These are phyloP conservation scores for Cetradonia linearis DNA, from an alignment of 495 filamentous ascomycete species.

Conservation along the genomic window DNA sequence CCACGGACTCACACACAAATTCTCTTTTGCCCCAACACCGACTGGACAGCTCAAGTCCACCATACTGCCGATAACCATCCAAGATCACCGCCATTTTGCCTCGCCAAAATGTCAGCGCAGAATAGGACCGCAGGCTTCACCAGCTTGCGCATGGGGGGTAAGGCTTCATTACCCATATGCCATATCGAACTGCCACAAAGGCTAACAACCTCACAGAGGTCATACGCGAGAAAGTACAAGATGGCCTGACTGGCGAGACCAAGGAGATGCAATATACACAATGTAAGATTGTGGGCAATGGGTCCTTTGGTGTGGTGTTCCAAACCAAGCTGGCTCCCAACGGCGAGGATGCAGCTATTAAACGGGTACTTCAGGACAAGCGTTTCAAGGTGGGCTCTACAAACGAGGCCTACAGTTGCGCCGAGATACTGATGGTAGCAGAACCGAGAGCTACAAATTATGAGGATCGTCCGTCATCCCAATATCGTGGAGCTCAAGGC, in stretches of 20 bases:
- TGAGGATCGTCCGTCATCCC: slow-evolving; percentile 96
- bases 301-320: slow-evolving; percentile 97
- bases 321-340: slow-evolving; percentile 96
- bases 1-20: slow-evolving; percentile 41
- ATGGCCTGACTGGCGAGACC: slow-evolving; percentile 91
- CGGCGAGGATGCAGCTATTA: slow-evolving; percentile 97
- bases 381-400: slow-evolving; percentile 73
- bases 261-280: slow-evolving; percentile 97
- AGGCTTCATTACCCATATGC: slow-evolving; percentile 28
- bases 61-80: slow-evolving; percentile 33
- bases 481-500: slow-evolving; percentile 99
- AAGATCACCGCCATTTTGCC: slow-evolving; percentile 13
- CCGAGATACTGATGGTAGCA: slow-evolving; percentile 37
- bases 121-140: slow-evolving; percentile 66
- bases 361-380: slow-evolving; percentile 96
- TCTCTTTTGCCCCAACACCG: slow-evolving; percentile 32
- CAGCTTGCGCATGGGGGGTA: slow-evolving; percentile 75
- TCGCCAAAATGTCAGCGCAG: slow-evolving; percentile 51
- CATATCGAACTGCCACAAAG: slow-evolving; percentile 12
- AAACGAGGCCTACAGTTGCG: not conserved
- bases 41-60: slow-evolving; percentile 40
- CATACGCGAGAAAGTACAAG: slow-evolving; percentile 96
- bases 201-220: slow-evolving; percentile 57
- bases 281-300: slow-evolving; percentile 99
- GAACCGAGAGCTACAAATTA: slow-evolving; percentile 99